These are phyloP conservation scores for Diacronema lutheri DNA, from an alignment of 78 protist genomes.

Conservation along the genomic window DNA sequence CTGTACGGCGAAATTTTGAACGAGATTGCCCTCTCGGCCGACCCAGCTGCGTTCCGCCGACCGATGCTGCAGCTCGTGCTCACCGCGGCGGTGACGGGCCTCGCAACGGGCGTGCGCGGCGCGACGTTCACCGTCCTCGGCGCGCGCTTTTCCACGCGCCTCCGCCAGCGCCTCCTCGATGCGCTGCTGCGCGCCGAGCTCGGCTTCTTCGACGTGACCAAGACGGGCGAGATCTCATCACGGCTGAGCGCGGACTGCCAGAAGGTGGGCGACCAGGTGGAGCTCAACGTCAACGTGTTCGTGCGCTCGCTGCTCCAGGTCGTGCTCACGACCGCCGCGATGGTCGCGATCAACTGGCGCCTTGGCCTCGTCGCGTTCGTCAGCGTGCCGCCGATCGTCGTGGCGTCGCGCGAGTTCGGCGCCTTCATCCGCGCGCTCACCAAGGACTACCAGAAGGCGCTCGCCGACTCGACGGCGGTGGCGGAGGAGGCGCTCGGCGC, in stretches of 20 bases:
- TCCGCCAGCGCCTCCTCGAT: background rate
- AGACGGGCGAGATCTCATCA: slow-evolving; percentile 75
- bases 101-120: background rate
- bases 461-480: background rate
- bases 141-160: background rate
- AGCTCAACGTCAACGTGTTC: slow-evolving; percentile 17
- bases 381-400: slow-evolving; percentile 3
- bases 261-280: slow-evolving; percentile 33
- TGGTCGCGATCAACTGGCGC: background rate
- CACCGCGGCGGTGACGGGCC: background rate
- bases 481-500: background rate
- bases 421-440: background rate
- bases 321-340: background rate
- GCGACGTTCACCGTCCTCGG: background rate
- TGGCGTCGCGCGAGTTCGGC: background rate
- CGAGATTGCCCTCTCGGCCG: background rate
- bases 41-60: background rate
- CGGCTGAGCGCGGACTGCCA: slow-evolving; percentile 68
- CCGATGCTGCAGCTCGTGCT: background rate
- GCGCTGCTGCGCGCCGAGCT: slow-evolving; percentile 54
- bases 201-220: slow-evolving; percentile 73
- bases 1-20: background rate
- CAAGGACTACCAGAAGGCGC: background rate
- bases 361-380: background rate
- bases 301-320: background rate